These are phyloP conservation scores for Candida boleticola DNA, from an alignment of 805 yeast genomes.

Conservation along the genomic window DNA sequence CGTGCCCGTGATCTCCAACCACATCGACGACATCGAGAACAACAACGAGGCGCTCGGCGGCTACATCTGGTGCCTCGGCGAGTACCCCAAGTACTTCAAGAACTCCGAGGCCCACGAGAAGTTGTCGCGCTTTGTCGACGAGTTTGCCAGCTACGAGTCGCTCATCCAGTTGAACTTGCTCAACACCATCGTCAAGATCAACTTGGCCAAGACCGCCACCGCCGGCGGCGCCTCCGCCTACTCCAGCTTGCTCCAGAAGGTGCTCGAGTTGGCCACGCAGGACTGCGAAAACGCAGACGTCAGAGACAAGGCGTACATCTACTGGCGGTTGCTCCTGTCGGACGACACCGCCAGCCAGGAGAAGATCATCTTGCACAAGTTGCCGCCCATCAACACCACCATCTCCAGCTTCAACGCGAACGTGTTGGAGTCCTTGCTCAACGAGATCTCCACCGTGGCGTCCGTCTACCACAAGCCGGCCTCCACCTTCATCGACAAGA, in stretches of 20 bases:
- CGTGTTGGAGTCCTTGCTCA: constrained; percentile 62
- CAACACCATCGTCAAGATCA: constrained; percentile 61
- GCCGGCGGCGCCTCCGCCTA: constrained; percentile 16
- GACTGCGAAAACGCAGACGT: constrained; percentile 72
- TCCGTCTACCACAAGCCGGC: constrained; percentile 89
- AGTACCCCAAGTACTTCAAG: constrained; percentile 61
- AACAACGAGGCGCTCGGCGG: constrained; percentile 53
- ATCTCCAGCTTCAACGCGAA: constrained; percentile 69
- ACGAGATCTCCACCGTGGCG: constrained; percentile 80
- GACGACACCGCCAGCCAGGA: constrained; percentile 38
- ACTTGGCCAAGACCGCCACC: constrained; percentile 21
- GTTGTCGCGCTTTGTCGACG: constrained; percentile 45
- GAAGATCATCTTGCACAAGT: constrained; percentile 54
- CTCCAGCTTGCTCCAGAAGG: constrained; percentile 50
- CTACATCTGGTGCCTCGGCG: constrained; percentile 71
- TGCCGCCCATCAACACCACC: constrained; percentile 72
- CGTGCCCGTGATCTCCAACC: constrained; percentile 52
- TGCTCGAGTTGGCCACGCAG: constrained; percentile 61
- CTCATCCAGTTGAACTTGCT: constrained; percentile 58
- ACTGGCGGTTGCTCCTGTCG: constrained; percentile 72
- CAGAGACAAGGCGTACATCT: constrained; percentile 74
- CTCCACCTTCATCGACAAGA: constrained; percentile 51
- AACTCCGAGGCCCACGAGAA: constrained; percentile 40
- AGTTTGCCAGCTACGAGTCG: constrained; percentile 59
- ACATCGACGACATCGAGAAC: constrained; percentile 43